A percentile compares a stretch with the other conserved stretches of the same genome.
Evolutionary conservation across 257 asterid species (phyloP).

Genomic region (Echium plantagineum): DNA sequence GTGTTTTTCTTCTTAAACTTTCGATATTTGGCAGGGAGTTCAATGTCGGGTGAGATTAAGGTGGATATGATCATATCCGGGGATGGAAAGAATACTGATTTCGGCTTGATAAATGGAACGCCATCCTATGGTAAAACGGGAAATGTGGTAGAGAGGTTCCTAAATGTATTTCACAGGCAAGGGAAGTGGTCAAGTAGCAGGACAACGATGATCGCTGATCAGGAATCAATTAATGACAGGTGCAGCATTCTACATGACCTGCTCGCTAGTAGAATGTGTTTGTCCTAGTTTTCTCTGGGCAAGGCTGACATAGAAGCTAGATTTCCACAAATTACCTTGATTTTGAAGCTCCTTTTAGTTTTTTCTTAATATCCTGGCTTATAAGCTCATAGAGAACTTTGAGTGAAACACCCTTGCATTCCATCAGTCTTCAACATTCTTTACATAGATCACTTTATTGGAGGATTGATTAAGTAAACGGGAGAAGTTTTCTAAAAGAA

Average conservation of each 20-base stretch:
- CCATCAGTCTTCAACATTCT: no score
- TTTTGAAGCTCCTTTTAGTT: no score
- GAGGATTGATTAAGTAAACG: no score
- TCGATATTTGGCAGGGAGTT: constrained; percentile 4
- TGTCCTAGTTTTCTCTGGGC: background rate
- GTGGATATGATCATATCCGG: constrained; percentile 14
- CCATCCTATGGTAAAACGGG: constrained; percentile 13
- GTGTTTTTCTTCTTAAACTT: background rate
- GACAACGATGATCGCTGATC: constrained; percentile 11
- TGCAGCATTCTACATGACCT: constrained; percentile 1
- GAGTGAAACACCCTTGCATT: no score
- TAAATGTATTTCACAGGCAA: constrained; percentile 18
- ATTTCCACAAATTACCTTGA: no score
- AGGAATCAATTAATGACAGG: constrained; percentile 26
- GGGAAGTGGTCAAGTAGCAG: constrained; percentile 20
- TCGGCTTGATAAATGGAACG: constrained; percentile 10
- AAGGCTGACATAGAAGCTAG: background rate
- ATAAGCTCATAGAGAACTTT: no score
- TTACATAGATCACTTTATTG: no score
- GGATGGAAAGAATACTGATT: constrained; percentile 13
- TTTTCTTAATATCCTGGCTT: no score
- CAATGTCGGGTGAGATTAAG: constrained; percentile 25
- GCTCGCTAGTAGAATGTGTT: background rate
- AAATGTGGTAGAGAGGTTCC: constrained; percentile 12
- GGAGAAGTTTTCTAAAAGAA: no score